These are phyloP conservation scores for Eucalyptus pauciflora DNA, from an alignment of 345 rosid species.

Conservation along the genomic window DNA sequence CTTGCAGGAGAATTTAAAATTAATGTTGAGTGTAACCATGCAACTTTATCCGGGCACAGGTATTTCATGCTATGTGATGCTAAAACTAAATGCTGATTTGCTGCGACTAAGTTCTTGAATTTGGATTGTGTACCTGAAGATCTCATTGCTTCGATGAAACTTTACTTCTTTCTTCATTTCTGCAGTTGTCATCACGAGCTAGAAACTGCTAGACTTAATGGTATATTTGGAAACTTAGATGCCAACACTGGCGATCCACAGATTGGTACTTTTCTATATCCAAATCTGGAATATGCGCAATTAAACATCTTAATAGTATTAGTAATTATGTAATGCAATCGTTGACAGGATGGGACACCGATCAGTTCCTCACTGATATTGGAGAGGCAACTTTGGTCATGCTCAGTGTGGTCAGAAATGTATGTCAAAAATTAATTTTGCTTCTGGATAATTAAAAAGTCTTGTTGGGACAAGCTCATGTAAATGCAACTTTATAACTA, in stretches of 20 bases:
- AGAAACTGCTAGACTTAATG: constrained; percentile 91
- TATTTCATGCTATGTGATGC: neutral
- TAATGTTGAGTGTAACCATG: constrained; percentile 95
- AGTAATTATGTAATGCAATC: neutral
- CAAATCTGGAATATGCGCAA: neutral
- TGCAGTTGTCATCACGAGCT: constrained; percentile 93
- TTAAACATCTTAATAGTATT: neutral
- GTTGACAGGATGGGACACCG: constrained; percentile 91
- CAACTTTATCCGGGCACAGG: constrained; percentile 98
- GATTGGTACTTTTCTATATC: constrained; percentile 29
- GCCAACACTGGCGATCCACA: constrained; percentile 98
- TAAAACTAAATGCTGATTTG: neutral
- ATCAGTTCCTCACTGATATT: constrained; percentile 82
- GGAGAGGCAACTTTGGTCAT: constrained; percentile 88
- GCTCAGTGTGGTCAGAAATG: constrained; percentile 86
- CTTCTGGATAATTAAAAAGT: neutral
- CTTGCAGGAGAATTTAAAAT: constrained; percentile 69
- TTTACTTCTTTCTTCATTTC: neutral
- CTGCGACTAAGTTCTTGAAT: neutral
- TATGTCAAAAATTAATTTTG: constrained; percentile 9
- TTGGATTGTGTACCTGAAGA: neutral
- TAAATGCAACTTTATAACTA: neutral
- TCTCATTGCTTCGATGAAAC: neutral
- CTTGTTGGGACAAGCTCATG: neutral
- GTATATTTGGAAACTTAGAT: constrained; percentile 85